These are phyloP conservation scores for Globisporangium perplexum DNA, from an alignment of 352 stramenopile genomes.

Conservation along the genomic window DNA sequence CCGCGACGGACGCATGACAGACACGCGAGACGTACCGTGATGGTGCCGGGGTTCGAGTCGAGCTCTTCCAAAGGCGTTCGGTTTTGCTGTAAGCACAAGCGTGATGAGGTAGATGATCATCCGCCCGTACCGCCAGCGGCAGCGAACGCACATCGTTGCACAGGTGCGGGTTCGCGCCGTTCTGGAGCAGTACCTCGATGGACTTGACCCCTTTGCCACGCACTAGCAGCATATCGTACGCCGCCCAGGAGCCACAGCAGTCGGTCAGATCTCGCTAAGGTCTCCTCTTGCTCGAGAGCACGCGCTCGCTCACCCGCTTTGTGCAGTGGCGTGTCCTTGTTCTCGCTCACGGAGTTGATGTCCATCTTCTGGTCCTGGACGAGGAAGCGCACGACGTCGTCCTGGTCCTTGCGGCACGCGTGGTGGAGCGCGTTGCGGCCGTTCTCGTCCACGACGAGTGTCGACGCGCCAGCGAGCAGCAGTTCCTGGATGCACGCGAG, in stretches of 20 bases:
- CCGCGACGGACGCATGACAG: too few relatives aligned
- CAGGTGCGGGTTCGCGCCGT: slow-evolving; percentile 47
- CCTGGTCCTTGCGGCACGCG: slow-evolving; percentile 66
- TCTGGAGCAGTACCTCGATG: slow-evolving; percentile 52
- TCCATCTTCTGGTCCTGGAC: slow-evolving; percentile 40
- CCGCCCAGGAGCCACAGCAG: too few relatives aligned
- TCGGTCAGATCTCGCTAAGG: background rate
- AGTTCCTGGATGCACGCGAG: slow-evolving; percentile 50
- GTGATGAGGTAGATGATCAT: background rate
- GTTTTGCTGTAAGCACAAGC: slow-evolving; percentile 36
- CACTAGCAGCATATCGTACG: slow-evolving; percentile 13
- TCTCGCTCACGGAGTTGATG: slow-evolving; percentile 54
- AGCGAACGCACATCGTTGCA: slow-evolving; percentile 44
- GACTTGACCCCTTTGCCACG: slow-evolving; percentile 48
- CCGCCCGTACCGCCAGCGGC: background rate
- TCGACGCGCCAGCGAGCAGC: slow-evolving; percentile 36
- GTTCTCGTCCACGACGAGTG: slow-evolving; percentile 38
- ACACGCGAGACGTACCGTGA: slow-evolving; percentile 18
- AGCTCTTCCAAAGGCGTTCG: slow-evolving; percentile 61
- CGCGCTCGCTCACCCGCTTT: slow-evolving; percentile 49
- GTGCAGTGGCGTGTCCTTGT: slow-evolving; percentile 69
- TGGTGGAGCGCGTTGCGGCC: slow-evolving; percentile 69
- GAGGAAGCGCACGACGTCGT: slow-evolving; percentile 56
- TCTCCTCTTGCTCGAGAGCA: background rate
- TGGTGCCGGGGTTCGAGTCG: slow-evolving; percentile 20